Conservation (phyloP, 768 basidiomycete genomes). For the Lactarius sanguifluus region DNA sequence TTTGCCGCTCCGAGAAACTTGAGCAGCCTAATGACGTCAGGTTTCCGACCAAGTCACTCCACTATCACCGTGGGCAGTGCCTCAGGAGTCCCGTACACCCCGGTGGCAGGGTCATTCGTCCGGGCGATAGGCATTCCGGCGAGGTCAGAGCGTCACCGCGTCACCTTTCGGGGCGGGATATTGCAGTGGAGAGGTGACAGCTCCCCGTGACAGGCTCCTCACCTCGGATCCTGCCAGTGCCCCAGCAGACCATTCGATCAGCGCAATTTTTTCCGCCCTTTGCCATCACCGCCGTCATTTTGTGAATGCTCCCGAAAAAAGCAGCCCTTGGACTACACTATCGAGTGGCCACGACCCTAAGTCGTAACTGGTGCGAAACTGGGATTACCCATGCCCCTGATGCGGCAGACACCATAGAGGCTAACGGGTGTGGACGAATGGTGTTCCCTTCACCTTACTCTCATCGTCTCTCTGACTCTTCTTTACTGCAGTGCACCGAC, state of each 20-base stretch:
- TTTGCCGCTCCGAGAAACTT: background rate
- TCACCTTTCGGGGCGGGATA: background rate
- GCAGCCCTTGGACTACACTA: background rate
- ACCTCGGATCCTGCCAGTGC: background rate
- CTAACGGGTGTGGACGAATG: background rate
- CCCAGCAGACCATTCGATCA: background rate
- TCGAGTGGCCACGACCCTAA: background rate
- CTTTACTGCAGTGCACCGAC: too few species aligned
- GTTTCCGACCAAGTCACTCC: background rate
- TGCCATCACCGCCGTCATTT: background rate
- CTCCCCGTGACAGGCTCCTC: background rate
- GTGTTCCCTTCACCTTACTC: background rate
- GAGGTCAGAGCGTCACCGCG: background rate
- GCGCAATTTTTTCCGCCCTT: background rate
- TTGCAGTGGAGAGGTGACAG: background rate
- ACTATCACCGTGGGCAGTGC: background rate
- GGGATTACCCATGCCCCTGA: too few species aligned
- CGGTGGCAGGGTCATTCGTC: background rate
- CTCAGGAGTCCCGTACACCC: background rate
- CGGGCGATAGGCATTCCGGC: background rate
- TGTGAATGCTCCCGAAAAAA: background rate
- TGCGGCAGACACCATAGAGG: too few species aligned
- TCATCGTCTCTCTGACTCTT: background rate
- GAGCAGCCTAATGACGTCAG: background rate
- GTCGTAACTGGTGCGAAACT: too few species aligned